Evolutionary conservation across 257 asterid species (phyloP).

Genomic region (Hygrophila difformis): DNA sequence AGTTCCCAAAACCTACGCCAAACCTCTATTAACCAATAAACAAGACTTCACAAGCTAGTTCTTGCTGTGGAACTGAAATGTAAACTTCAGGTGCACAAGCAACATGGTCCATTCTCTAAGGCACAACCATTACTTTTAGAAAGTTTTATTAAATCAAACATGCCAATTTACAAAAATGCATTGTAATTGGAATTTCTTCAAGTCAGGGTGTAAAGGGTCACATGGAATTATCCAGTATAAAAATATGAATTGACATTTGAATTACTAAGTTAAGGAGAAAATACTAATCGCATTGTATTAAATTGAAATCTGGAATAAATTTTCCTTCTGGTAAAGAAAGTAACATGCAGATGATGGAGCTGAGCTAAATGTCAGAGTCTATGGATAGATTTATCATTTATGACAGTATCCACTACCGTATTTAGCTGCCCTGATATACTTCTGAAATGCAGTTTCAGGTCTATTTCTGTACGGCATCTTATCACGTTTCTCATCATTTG

Average conservation of each 20-base stretch:
- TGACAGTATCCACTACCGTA: constrained; percentile 23
- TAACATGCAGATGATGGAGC: constrained; percentile 12
- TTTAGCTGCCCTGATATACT: constrained; percentile 39
- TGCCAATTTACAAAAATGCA: too few relatives aligned
- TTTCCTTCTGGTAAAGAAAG: constrained; percentile 1
- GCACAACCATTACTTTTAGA: not conserved
- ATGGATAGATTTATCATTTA: constrained; percentile 14
- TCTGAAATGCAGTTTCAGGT: constrained; percentile 36
- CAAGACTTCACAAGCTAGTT: constrained; percentile 1
- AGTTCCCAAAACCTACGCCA: not conserved
- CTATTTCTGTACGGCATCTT: constrained; percentile 18
- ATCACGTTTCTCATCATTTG: constrained; percentile 37
- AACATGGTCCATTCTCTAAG: not conserved
- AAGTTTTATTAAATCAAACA: too few relatives aligned
- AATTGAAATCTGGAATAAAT: constrained; percentile 1
- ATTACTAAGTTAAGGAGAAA: too few relatives aligned
- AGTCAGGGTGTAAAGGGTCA: too few relatives aligned
- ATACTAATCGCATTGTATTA: too few relatives aligned
- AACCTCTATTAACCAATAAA: not conserved
- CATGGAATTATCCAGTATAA: too few relatives aligned
- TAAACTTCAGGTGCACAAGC: not conserved
- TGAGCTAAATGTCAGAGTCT: constrained; percentile 4
- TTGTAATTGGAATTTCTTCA: too few relatives aligned
- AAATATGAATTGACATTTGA: too few relatives aligned
- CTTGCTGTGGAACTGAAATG: not conserved